Base-by-base conservation (phyloP, 805 yeast species). In the Wickerhamiella kurtzmanii region DNA sequence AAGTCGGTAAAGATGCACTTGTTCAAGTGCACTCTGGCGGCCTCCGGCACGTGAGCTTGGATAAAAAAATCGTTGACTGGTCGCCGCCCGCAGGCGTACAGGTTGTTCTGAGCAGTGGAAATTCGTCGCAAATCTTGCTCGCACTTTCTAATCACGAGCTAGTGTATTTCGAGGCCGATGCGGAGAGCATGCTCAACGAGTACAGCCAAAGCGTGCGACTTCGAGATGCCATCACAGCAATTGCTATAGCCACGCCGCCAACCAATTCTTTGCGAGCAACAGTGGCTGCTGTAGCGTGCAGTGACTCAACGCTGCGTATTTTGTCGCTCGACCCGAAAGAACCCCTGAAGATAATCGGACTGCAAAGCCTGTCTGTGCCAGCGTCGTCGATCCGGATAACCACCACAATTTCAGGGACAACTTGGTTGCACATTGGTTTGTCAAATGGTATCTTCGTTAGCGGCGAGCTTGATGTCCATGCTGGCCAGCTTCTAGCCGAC, bases 141-240 rank as follows among this genome's bases (percentile, higher is more conserved):
- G 86, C 79, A 0, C 63, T 92, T 3, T 79, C 92, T 2, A 83
- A 80, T 56, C 70, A 77, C 47, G 88, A 82, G 48, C 55, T 89
- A 2, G 79, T 81, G 2, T 89, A 89, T 62, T 89, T 92, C 61
- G 96, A 89, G 61, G 66, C 79, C 22, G 84, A 77, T 52, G 72
- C 72, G 9, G 72, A 70, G 22, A 87, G 79, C 53, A 72, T 76
- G 42, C 65, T 92, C 43, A 72, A 77, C 32, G 96, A 89, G 58
- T 80, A 77, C 55, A 77, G 77, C 46, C 80, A 76, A 38, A 66
- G 77, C 13, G 65, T 75, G 25, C 80, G 78, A 48, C 43, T 79
- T 4, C 58, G 71, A 0, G 21, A 44, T 4, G 20, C 20, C 2
- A 25, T 49, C 2, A 35, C 18, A 2, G 44, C 52, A 13, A 44